Base-by-base conservation (phyloP, 805 yeast species). In the Metschnikowia continentalis region DNA sequence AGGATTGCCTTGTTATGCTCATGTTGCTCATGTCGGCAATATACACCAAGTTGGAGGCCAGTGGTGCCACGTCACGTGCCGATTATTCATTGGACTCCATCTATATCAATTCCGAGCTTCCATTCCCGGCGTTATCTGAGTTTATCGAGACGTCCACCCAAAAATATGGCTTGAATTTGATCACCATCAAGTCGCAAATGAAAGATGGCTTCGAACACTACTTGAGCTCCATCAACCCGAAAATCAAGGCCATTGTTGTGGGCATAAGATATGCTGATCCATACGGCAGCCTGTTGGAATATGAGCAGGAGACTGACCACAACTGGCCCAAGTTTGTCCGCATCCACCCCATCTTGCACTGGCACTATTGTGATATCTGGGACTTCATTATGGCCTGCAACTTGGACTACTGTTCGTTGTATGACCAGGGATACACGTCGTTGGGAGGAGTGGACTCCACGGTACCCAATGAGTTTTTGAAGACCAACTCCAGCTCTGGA, bases 231-330 rank as follows among this genome's bases (percentile, higher is more conserved):
- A 56, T 66, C 15, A 70, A 84, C 55, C 80, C 82, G 0, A 58
- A 73, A 4, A 73, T 88, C n/a, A 77, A 80, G 60, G 86, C 92
- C 2, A 83, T 94, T 0, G 76, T 92, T 26, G 92, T 94, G 4
- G 99, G 99, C 0, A 88, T 90, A 32, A 75, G 99, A 49, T 77
- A 86, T 50, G 82, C 89, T 2, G 99, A 94, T 64, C 98, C 99
- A 0, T 88, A 78, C 66, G 94, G 96, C 0, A 72, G 70, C 2
- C 58, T 71, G 19, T 71, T 92, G 42, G 54, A 70, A 26, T 75
- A 79, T 42, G 78, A 88, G 47, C 95, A 90, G 62, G 67, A 62
- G 37, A 94, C 99, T 0, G 97, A 92, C 62, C 84, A 83, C 52
- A 83, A 90, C 51, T 94, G 98, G 98, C 99, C 99, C 4, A 70